A percentile compares a stretch with the other conserved stretches of the same genome.
Evolutionary conservation across 371 early-diverging fungal species (phyloP).

Genomic region (Nematocida major): DNA sequence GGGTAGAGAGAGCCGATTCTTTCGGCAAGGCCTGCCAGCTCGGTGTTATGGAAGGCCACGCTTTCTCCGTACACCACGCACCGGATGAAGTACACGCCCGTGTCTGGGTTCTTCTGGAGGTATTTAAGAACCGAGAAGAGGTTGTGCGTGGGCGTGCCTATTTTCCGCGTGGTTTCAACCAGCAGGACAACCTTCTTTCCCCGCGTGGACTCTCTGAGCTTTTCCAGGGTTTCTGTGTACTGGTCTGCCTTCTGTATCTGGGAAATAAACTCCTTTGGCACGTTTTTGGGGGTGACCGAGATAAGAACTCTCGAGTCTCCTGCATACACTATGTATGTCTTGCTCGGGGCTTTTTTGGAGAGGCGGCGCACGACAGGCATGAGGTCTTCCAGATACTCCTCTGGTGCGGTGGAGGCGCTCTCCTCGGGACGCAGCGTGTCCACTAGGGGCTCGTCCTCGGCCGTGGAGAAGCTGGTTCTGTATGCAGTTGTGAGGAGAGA

Average conservation of each 20-base stretch:
- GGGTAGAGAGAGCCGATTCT: constrained; percentile 3
- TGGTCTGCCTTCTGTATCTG: neutral
- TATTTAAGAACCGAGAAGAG: constrained; percentile 10
- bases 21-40: constrained; percentile 31
- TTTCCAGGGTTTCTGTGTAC: neutral
- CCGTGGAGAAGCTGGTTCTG: neutral
- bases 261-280: constrained; percentile 19
- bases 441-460: neutral
- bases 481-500: constrained; percentile 6
- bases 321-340: constrained; percentile 34
- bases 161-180: constrained; percentile 35
- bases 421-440: neutral
- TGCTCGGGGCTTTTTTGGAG: neutral
- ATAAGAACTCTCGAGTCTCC: constrained; percentile 15
- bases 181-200: constrained; percentile 28
- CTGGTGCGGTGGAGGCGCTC: neutral
- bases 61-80: constrained; percentile 37
- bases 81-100: constrained; percentile 18
- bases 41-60: neutral
- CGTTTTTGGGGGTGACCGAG: neutral
- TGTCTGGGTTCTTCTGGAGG: constrained; percentile 10
- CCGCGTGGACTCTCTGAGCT: neutral
- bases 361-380: neutral
- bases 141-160: constrained; percentile 14
- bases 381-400: constrained; percentile 43